Percentiles rank a stretch among this genome's conserved stretches.
Evolutionary conservation across 495 filamentous ascomycete species (phyloP).

Genomic region (Penicillium angulare): DNA sequence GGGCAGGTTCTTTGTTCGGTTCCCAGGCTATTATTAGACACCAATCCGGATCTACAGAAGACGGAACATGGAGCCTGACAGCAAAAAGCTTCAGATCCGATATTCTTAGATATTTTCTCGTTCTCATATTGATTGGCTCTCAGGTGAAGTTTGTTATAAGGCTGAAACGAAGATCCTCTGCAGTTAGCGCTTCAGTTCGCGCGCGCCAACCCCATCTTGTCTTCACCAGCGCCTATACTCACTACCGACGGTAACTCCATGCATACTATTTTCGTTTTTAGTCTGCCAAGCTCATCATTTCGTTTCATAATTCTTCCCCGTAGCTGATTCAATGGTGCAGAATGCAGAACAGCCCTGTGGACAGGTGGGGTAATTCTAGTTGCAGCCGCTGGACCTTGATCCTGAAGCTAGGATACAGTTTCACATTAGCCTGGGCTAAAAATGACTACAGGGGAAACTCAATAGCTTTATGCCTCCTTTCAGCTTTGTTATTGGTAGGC

Average conservation of each 20-base stretch:
- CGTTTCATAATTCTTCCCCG: slow-evolving; percentile 18
- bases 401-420: slow-evolving; percentile 9
- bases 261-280: slow-evolving; percentile 6
- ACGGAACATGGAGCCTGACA: too few relatives aligned
- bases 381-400: slow-evolving; percentile 13
- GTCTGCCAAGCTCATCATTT: not conserved
- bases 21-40: not conserved
- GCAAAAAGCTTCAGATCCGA: not conserved
- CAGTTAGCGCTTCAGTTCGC: slow-evolving; percentile 26
- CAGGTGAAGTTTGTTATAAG: not conserved
- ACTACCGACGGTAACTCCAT: too few relatives aligned
- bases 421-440: slow-evolving; percentile 13
- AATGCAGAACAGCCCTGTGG: not conserved
- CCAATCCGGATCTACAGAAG: not conserved
- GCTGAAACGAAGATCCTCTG: slow-evolving; percentile 14
- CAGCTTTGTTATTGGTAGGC: too few relatives aligned
- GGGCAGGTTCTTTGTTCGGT: not conserved
- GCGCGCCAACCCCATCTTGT: slow-evolving; percentile 19
- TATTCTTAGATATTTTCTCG: not conserved
- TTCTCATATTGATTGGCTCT: slow-evolving; percentile 18
- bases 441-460: not conserved
- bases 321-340: slow-evolving; percentile 9
- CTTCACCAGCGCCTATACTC: too few relatives aligned
- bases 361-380: slow-evolving; percentile 7
- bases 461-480: too few relatives aligned